Base-by-base conservation (phyloP, 2,329 filamentous ascomycete genomes). In the Colletotrichum simmondsii region DNA sequence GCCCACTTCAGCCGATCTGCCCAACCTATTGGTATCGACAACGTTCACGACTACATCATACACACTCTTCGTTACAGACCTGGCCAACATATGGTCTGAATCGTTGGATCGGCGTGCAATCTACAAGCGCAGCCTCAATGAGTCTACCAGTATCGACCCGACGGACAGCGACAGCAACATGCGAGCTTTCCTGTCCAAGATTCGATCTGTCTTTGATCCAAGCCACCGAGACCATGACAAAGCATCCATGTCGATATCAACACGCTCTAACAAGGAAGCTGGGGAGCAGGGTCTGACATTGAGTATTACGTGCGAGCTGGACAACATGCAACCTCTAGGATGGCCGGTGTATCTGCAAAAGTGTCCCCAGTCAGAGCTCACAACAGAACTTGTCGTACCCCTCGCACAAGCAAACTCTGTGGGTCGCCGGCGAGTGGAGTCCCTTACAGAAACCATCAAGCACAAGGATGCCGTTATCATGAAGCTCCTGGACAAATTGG, bases 1-100 rank as follows among this genome's bases (percentile, higher is more conserved):
- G 42, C 46, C 56, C 24, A 72, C 80, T 19, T 62, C 76, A 24
- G 84, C 81, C 14, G 81, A 82, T 22, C 76, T 91, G 6, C 93
- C 92, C 12, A 84, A 87, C 49, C 85, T 95, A 8, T 85, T 95
- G 42, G 85, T 93, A 56, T 93, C 92, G 73, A 84, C 88, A 24
- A 78, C 81, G 32, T 91, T 93, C 77, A 83, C 83, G 5, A 64
- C 84, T 19, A 81, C 86, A 26, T 87, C 90, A 12, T 95, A 95
- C 82, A 87, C 84, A 2, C 80, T 95, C 32, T 87, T 90, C 71
- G 79, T 96, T 52, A 94, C 93, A 2, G 94, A 96, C 79, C 86
- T 95, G 72, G 91, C 89, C 78, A 89, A 91, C 75, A 84, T 95
- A n/a, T 97, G 94, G 94, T 83, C 85, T 30, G 93, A 95, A 81